Conservation (phyloP, 2,329 filamentous ascomycete species). For the Sphaerulina populicola region DNA sequence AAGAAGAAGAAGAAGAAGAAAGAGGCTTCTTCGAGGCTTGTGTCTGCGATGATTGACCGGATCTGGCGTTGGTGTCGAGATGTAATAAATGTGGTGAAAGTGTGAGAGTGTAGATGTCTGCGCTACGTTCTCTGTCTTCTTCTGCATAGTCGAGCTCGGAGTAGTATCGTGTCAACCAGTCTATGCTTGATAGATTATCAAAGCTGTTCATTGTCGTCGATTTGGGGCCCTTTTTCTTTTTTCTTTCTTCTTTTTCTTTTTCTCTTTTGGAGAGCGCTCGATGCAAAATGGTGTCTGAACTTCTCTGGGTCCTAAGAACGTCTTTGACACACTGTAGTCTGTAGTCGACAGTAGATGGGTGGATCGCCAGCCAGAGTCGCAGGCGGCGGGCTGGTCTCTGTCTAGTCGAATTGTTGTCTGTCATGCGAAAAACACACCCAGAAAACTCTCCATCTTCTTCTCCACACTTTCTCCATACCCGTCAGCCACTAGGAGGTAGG, state of each 20-base stretch:
- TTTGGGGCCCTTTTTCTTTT: too few relatives aligned
- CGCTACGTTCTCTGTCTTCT: background rate
- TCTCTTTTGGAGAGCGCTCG: background rate
- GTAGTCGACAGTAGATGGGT: background rate
- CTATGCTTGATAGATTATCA: background rate
- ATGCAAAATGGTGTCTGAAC: background rate
- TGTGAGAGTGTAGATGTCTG: constrained; percentile 5
- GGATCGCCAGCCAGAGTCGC: too few relatives aligned
- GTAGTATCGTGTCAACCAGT: background rate
- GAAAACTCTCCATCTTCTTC: too few relatives aligned
- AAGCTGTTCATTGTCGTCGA: background rate
- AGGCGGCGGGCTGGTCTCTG: too few relatives aligned
- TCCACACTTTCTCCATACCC: too few relatives aligned
- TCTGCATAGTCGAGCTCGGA: too few relatives aligned
- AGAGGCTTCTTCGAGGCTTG: constrained; percentile 2
- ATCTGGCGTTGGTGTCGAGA: background rate
- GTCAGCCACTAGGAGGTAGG: too few relatives aligned
- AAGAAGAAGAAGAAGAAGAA: background rate
- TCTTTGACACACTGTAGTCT: background rate
- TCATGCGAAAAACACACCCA: too few relatives aligned
- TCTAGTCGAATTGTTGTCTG: too few relatives aligned
- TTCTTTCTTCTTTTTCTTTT: too few relatives aligned
- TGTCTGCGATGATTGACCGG: background rate
- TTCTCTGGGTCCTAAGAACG: too few relatives aligned
- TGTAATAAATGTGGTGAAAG: constrained; percentile 10